Conservation (phyloP, 495 filamentous ascomycete species). For the Penicillium canescens region DNA sequence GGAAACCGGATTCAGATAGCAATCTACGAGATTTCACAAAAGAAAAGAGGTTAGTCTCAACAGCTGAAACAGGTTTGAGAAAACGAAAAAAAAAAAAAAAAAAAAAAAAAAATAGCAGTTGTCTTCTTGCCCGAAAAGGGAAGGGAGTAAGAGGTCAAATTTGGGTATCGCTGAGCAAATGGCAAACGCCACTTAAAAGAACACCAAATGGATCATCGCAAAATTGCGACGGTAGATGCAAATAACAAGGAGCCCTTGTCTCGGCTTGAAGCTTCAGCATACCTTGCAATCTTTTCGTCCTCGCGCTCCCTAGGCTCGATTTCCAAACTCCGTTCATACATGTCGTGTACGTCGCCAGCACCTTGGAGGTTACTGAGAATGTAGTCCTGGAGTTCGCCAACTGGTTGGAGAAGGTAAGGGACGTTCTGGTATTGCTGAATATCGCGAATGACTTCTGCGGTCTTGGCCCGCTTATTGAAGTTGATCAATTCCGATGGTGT, state of each 20-base stretch:
- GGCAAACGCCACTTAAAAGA: constrained; percentile 20
- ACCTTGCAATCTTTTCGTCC: constrained; percentile 91
- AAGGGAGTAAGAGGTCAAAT: constrained; percentile 25
- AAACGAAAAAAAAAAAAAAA: constrained; percentile 4
- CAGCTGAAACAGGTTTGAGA: constrained; percentile 20
- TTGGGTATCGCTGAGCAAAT: constrained; percentile 28
- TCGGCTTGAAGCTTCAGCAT: constrained; percentile 40
- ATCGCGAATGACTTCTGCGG: constrained; percentile 94
- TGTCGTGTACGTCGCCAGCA: constrained; percentile 94
- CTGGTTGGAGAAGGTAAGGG: constrained; percentile 84
- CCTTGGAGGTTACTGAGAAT: constrained; percentile 92
- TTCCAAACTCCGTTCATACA: constrained; percentile 93
- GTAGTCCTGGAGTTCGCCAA: constrained; percentile 93
- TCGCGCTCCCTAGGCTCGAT: constrained; percentile 95
- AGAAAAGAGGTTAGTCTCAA: constrained; percentile 41
- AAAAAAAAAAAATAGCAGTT: constrained; percentile 9
- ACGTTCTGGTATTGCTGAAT: constrained; percentile 99
- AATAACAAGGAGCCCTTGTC: constrained; percentile 39
- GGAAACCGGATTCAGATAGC: constrained; percentile 73
- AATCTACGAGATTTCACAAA: constrained; percentile 52
- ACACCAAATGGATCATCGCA: constrained; percentile 31
- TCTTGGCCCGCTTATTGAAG: constrained; percentile 96
- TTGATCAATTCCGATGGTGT: constrained; percentile 97
- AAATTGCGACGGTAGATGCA: constrained; percentile 34
- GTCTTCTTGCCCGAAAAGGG: constrained; percentile 11